Evolutionary conservation across 441 rosid genomes (phyloP).

Genomic region (Populus hybrid): DNA sequence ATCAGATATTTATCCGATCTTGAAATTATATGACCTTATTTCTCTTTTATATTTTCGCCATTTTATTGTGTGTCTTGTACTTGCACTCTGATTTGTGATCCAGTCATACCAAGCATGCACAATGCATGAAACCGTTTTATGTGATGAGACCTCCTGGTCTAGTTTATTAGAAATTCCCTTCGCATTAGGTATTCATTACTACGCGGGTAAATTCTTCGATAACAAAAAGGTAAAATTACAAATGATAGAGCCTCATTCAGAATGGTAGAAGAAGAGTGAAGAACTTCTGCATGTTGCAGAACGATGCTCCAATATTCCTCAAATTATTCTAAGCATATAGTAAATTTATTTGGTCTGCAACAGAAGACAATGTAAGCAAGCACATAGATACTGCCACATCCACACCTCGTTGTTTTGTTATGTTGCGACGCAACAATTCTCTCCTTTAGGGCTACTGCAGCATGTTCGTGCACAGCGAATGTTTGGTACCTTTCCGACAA

Average conservation of each 20-base stretch:
- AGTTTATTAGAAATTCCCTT: not conserved
- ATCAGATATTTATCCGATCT: slow-evolving; percentile 10
- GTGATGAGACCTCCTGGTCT: not conserved
- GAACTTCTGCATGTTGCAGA: not conserved
- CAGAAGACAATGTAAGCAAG: not conserved
- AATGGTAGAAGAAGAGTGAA: not conserved
- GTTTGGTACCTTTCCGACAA: slow-evolving; percentile 17
- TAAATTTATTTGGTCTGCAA: not conserved
- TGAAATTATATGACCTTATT: not conserved
- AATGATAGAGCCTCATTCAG: not conserved
- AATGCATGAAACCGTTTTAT: no score
- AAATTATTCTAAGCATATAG: not conserved
- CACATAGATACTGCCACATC: not conserved
- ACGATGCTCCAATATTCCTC: not conserved
- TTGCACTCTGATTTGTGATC: not conserved
- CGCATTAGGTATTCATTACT: not conserved
- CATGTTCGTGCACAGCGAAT: slow-evolving; percentile 25
- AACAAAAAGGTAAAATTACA: not conserved
- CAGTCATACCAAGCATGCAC: no score
- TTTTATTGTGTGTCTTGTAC: not conserved
- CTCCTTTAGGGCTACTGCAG: slow-evolving; percentile 1
- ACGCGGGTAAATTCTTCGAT: not conserved
- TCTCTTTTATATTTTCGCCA: not conserved
- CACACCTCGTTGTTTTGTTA: not conserved
- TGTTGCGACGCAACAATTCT: slow-evolving; percentile 18